Conservation (phyloP, 768 basidiomycete species). For the Favolaschia claudopus region DNA sequence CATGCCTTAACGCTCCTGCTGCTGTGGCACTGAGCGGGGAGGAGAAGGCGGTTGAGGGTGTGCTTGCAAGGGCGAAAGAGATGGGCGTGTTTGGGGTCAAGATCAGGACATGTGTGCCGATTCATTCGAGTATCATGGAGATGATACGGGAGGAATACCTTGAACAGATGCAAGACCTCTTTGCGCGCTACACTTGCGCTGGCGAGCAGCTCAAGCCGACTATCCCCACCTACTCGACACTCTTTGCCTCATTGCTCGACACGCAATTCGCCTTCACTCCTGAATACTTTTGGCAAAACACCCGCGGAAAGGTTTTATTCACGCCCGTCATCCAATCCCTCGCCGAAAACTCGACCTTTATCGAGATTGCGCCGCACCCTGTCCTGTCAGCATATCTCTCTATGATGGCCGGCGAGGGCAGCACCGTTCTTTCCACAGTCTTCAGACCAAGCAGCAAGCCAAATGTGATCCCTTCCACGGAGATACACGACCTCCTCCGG, state of each 20-base stretch:
- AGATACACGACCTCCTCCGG: slow-evolving; percentile 17
- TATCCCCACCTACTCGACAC: slow-evolving; percentile 38
- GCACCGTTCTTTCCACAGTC: slow-evolving; percentile 6
- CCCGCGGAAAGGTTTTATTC: slow-evolving; percentile 39
- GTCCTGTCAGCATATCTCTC: slow-evolving; percentile 36
- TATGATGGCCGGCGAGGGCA: slow-evolving; percentile 13
- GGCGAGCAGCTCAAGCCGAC: slow-evolving; percentile 18
- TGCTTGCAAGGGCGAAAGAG: slow-evolving; percentile 29
- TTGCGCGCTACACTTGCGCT: slow-evolving; percentile 27
- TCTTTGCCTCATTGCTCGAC: slow-evolving; percentile 26
- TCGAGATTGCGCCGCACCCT: slow-evolving; percentile 44
- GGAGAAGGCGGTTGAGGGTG: slow-evolving; percentile 22
- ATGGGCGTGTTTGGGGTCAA: slow-evolving; percentile 36
- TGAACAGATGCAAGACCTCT: slow-evolving; percentile 31
- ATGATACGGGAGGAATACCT: slow-evolving; percentile 32
- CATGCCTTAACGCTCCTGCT: slow-evolving; percentile 39
- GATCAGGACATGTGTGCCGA: slow-evolving; percentile 37
- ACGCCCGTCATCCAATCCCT: slow-evolving; percentile 30
- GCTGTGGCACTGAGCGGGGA: slow-evolving; percentile 40
- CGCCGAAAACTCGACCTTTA: slow-evolving; percentile 25
- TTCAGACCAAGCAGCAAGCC: slow-evolving; percentile 31
- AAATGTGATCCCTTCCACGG: slow-evolving; percentile 21
- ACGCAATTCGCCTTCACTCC: slow-evolving; percentile 23
- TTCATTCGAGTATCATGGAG: slow-evolving; percentile 41
- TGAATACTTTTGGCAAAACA: slow-evolving; percentile 42